A percentile compares a stretch with the other conserved stretches of the same genome.
Conservation (phyloP, 805 yeast genomes). For the Metschnikowia anglica region DNA sequence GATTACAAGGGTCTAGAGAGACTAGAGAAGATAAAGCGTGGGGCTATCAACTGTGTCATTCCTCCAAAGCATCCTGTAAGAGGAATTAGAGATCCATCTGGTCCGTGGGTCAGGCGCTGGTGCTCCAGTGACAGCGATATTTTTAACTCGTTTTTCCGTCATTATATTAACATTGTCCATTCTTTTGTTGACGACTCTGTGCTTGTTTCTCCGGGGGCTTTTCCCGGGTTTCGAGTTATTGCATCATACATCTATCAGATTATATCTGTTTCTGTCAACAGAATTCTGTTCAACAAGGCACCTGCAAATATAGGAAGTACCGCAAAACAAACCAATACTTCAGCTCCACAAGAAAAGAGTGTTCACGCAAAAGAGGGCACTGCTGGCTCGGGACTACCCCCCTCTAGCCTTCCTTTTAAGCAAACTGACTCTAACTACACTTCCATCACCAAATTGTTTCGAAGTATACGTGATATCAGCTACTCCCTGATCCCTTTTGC, state of each 20-base stretch:
- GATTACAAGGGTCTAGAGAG: constrained; percentile 36
- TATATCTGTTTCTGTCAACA: constrained; percentile 31
- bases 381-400: constrained; percentile 7
- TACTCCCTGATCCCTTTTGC: constrained; percentile 24
- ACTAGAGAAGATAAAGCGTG: constrained; percentile 27
- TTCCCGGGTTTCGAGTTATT: constrained; percentile 46
- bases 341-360: background rate
- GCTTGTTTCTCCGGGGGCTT: constrained; percentile 9
- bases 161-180: constrained; percentile 43
- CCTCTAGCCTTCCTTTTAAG: constrained; percentile 16
- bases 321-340: background rate
- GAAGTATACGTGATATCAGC: constrained; percentile 38
- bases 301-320: constrained; percentile 2
- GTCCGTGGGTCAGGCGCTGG: constrained; percentile 66
- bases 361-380: constrained; percentile 1
- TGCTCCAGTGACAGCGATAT: constrained; percentile 54
- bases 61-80: constrained; percentile 44
- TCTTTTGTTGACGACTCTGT: constrained; percentile 7
- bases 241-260: constrained; percentile 49
- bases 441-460: constrained; percentile 41
- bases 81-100: constrained; percentile 58
- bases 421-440: constrained; percentile 37
- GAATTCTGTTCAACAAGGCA: constrained; percentile 14
- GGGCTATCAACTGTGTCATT: constrained; percentile 34
- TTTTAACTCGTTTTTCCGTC: constrained; percentile 61